phyloP scores from a whole-genome alignment of 2,329 filamentous ascomycete species.

The Xylariaceae sp. region DNA sequence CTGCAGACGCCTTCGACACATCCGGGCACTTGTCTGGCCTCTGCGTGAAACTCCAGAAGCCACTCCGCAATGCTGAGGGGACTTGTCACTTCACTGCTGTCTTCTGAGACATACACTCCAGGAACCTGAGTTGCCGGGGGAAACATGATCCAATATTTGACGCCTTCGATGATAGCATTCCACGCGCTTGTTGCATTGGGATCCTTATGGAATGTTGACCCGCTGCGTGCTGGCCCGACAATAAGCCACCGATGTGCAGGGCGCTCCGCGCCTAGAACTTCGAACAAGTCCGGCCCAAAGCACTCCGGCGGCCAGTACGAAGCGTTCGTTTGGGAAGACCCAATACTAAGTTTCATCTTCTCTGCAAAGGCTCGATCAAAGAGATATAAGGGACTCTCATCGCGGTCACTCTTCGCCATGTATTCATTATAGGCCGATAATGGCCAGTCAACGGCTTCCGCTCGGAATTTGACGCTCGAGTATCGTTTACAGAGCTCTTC shows the following conservation, averaged over 20 bases:
- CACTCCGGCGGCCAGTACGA: slow-evolving; percentile 77
- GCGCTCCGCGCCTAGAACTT: slow-evolving; percentile 70
- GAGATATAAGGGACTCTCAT: slow-evolving; percentile 89
- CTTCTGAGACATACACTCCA: slow-evolving; percentile 83
- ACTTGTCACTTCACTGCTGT: slow-evolving; percentile 89
- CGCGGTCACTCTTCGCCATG: slow-evolving; percentile 67
- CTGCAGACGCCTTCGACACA: slow-evolving; percentile 84
- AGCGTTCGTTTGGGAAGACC: slow-evolving; percentile 39
- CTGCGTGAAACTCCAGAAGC: slow-evolving; percentile 83
- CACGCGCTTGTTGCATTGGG: slow-evolving; percentile 75
- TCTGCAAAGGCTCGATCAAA: slow-evolving; percentile 85
- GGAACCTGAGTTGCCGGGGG: slow-evolving; percentile 75
- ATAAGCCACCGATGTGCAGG: slow-evolving; percentile 93
- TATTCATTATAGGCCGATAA: slow-evolving; percentile 79
- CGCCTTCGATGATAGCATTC: slow-evolving; percentile 88
- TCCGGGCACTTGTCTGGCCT: slow-evolving; percentile 71
- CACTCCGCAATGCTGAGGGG: slow-evolving; percentile 97
- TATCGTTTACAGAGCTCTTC: slow-evolving; percentile 65
- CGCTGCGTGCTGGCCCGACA: slow-evolving; percentile 79
- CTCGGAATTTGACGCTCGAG: slow-evolving; percentile 69
- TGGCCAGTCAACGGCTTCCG: slow-evolving; percentile 92
- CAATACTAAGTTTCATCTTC: slow-evolving; percentile 75
- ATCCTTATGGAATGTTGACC: slow-evolving; percentile 92
- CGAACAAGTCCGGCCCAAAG: slow-evolving; percentile 85
- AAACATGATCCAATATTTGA: slow-evolving; percentile 99